phyloP scores from a whole-genome alignment of 1,284 basidiomycete genomes.

The Paramarasmius palmivorus region DNA sequence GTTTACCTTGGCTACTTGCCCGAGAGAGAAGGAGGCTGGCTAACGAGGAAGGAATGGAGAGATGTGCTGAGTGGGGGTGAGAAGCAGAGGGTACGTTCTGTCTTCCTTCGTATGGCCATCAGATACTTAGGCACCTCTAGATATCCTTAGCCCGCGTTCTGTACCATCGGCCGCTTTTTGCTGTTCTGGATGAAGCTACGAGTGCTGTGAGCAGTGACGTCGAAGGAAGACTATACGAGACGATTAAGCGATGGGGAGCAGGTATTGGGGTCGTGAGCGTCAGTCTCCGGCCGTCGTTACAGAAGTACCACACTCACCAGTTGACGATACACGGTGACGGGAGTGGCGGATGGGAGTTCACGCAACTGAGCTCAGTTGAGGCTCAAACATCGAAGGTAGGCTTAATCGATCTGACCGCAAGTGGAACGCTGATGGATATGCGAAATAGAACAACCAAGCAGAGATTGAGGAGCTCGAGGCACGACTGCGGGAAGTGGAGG shows the following conservation, averaged over 20 bases:
- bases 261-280: slow-evolving; percentile 72
- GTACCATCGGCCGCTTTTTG: slow-evolving; percentile 81
- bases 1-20: slow-evolving; percentile 89
- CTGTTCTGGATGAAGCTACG: slow-evolving; percentile 85
- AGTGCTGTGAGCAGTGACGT: slow-evolving; percentile 97
- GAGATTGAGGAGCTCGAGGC: slow-evolving; percentile 57
- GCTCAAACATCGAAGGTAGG: not conserved
- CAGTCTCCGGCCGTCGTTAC: not conserved
- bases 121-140: slow-evolving; percentile 33
- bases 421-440: slow-evolving; percentile 61
- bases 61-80: slow-evolving; percentile 94
- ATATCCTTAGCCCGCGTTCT: slow-evolving; percentile 87
- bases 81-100: slow-evolving; percentile 77
- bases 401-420: slow-evolving; percentile 36
- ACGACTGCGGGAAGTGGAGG: slow-evolving; percentile 49
- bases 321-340: slow-evolving; percentile 50
- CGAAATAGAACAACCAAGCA: slow-evolving; percentile 26
- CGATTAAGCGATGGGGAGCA: slow-evolving; percentile 92
- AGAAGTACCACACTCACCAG: slow-evolving; percentile 1
- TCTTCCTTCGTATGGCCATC: not conserved
- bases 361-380: slow-evolving; percentile 1
- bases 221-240: slow-evolving; percentile 94
- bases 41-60: slow-evolving; percentile 92
- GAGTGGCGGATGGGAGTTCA: slow-evolving; percentile 59
- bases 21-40: slow-evolving; percentile 87